Percentiles rank a stretch among this genome's conserved stretches.
These are phyloP conservation scores for Pyrenochaeta sp. DNA, from an alignment of 2,329 filamentous ascomycete species.

Conservation along the genomic window DNA sequence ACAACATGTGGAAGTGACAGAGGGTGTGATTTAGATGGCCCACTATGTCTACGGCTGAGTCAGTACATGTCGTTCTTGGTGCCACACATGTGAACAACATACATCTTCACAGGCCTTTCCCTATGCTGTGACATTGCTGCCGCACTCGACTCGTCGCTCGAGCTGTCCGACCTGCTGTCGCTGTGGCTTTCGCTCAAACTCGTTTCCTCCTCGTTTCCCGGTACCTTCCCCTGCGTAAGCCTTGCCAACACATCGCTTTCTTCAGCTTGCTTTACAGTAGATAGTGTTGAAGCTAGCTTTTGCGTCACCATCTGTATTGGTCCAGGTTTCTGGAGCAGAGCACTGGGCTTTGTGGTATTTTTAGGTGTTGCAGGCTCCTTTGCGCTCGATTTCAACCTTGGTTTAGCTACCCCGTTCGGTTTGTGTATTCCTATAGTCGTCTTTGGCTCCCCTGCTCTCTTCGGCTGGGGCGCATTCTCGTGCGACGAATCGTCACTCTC, in stretches of 20 bases:
- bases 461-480: conserved; percentile 26
- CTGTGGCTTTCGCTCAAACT: conserved; percentile 20
- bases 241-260: conserved; percentile 27
- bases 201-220: conserved; percentile 21
- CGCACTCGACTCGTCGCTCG: conserved; percentile 51
- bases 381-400: conserved; percentile 20
- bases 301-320: conserved; percentile 33
- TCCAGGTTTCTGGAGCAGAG: conserved; percentile 24
- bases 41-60: conserved; percentile 9
- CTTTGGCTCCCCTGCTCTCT: conserved; percentile 29
- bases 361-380: conserved; percentile 17
- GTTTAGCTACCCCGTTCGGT: conserved; percentile 35
- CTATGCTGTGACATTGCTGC: conserved; percentile 30
- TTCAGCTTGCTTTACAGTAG: conserved; percentile 36
- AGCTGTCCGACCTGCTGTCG: conserved; percentile 36
- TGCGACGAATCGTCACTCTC: conserved; percentile 40
- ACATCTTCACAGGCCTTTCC: conserved; percentile 25
- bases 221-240: conserved; percentile 24
- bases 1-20: conserved; percentile 41
- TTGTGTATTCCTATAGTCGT: conserved; percentile 42
- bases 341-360: conserved; percentile 18
- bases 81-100: conserved; percentile 4
- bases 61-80: background rate
- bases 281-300: conserved; percentile 30
- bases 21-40: conserved; percentile 24